phyloP scores from a whole-genome alignment of 345 rosid genomes.

The Bruguiera parviflora region DNA sequence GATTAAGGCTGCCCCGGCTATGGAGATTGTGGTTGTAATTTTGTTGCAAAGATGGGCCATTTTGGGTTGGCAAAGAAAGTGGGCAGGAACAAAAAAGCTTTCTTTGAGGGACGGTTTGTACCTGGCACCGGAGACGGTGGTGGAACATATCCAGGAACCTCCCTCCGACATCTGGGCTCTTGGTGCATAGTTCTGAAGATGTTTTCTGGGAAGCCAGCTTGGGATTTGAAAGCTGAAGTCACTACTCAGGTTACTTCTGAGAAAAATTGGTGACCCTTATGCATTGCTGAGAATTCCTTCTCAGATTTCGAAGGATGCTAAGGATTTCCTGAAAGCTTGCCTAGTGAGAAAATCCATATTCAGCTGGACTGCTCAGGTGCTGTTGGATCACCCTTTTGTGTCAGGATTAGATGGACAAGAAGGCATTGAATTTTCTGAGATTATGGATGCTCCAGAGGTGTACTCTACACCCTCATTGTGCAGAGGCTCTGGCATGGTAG shows the following conservation, averaged over 20 bases:
- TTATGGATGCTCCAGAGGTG: not conserved
- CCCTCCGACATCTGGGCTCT: conserved; percentile 86
- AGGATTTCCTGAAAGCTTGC: conserved; percentile 62
- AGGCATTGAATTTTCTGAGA: conserved; percentile 1
- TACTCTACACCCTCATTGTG: not conserved
- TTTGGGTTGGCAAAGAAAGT: conserved; percentile 65
- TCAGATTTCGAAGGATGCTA: conserved; percentile 58
- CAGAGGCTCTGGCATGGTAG: not conserved
- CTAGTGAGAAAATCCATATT: conserved; percentile 50
- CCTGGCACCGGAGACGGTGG: conserved; percentile 75
- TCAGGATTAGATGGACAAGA: conserved; percentile 23
- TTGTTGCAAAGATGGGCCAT: conserved; percentile 52
- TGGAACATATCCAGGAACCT: conserved; percentile 52
- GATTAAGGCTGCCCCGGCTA: conserved; percentile 14
- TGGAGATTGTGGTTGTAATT: not conserved
- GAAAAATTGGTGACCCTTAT: conserved; percentile 51
- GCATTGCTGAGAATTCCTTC: conserved; percentile 58
- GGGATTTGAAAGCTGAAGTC: conserved; percentile 36
- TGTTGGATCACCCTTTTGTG: conserved; percentile 63
- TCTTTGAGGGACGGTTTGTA: conserved; percentile 64
- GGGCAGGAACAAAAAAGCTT: conserved; percentile 12
- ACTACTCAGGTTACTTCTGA: conserved; percentile 41
- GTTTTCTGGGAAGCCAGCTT: conserved; percentile 62
- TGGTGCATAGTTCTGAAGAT: conserved; percentile 71
- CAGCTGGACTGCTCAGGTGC: conserved; percentile 80